Evolutionary conservation across 208 protist genomes (phyloP), one percentile per base, ranked within the genome.

Genomic region (Trypanosoma avium): DNA sequence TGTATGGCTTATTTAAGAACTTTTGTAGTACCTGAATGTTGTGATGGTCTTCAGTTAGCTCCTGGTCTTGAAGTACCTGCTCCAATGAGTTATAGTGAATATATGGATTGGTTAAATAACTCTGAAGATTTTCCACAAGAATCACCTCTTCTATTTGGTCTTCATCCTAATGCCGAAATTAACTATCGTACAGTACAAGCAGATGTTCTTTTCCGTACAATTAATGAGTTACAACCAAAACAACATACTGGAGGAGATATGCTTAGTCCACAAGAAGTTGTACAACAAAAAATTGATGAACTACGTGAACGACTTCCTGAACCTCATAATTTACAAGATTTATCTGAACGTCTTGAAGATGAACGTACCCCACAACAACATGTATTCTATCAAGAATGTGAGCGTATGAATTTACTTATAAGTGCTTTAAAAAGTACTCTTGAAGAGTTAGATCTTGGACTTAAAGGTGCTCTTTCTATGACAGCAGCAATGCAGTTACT

Each of bases 161-260:
- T 99, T 42, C 98, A 99, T 78, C 95, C 97, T 26, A 99, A 99
- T 77, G 97, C 98, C 5, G 98, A 99, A 78, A 99, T 99, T 85
- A 98, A 97, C 67, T 99, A 98, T 74, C 88, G 97, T 50, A 99
- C 97, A 26, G 81, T 82, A 58, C 90, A 98, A 80, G 93, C 97
- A 0, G 95, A 99, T 52, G 89, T 94, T 0, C 79, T 99, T 12
- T 99, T 99, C 80, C 75, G 74, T 40, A 99, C 88, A 21, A 97
- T 99, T 55, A 95, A 98, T 57, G 95, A 99, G 66, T 75, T 99
- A 57, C 92, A 97, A 73, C 98, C 98, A 19, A 93, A 94, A 67
- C 90, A 97, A 63, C 85, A 95, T 38, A 61, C 64, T 35, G 92
- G 89, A 59, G 93, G 79, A 42, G 91, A 90, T 64, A 88, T 88